Conservation (phyloP, 129 eudicot species). For the Artemisia tridentata region DNA sequence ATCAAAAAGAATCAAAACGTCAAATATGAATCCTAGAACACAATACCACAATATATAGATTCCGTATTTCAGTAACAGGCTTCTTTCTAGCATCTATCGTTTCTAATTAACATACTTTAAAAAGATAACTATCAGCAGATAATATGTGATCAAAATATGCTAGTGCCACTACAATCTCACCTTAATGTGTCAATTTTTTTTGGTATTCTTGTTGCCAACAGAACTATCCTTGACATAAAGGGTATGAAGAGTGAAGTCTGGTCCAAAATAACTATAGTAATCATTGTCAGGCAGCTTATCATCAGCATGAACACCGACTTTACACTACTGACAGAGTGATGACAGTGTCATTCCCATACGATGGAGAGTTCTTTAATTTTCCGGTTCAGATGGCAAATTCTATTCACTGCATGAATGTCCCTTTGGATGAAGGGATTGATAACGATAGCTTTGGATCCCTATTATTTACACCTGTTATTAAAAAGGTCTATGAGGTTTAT, state of each 20-base stretch:
- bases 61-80: too few species aligned
- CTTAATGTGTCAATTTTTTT: slow-evolving; percentile 71
- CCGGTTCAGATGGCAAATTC: slow-evolving; percentile 71
- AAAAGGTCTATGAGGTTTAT: slow-evolving; percentile 82
- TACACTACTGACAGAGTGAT: slow-evolving; percentile 87
- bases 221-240: slow-evolving; percentile 50
- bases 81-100: too few species aligned
- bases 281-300: slow-evolving; percentile 80
- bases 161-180: slow-evolving; percentile 27
- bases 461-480: slow-evolving; percentile 70
- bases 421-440: slow-evolving; percentile 78
- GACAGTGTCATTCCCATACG: slow-evolving; percentile 82
- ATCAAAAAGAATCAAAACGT: background rate
- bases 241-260: slow-evolving; percentile 67
- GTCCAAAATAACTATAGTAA: slow-evolving; percentile 85
- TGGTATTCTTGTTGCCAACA: slow-evolving; percentile 66
- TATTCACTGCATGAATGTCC: slow-evolving; percentile 84
- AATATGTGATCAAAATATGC: too few species aligned
- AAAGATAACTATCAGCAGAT: too few species aligned
- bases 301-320: slow-evolving; percentile 85
- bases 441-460: slow-evolving; percentile 62
- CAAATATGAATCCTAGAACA: background rate
- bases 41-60: background rate
- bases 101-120: too few species aligned
- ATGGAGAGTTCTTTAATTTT: slow-evolving; percentile 84